Conservation (phyloP, 495 filamentous ascomycete species). For the Tuber brumale region DNA sequence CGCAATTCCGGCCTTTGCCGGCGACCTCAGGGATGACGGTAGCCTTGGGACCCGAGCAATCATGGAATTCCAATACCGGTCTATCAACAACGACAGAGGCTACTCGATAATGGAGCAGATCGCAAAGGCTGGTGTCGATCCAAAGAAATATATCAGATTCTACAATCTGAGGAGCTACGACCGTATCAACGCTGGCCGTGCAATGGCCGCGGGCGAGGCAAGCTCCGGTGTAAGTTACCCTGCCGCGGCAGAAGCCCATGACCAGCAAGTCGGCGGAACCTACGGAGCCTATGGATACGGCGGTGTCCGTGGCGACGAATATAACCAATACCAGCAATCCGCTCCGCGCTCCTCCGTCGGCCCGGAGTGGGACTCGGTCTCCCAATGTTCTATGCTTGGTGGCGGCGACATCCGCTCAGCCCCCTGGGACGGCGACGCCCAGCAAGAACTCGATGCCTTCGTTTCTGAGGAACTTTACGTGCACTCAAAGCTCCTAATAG, state of each 20-base stretch:
- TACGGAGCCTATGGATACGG: conserved; percentile 20
- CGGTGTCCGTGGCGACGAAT: conserved; percentile 38
- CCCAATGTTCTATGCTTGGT: conserved; percentile 75
- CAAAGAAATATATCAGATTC: conserved; percentile 79
- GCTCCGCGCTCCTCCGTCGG: conserved; percentile 48
- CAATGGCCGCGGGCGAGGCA: conserved; percentile 59
- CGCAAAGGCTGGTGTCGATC: conserved; percentile 62
- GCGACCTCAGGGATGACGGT: conserved; percentile 71
- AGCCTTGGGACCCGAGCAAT: conserved; percentile 83
- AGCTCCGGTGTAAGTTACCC: conserved; percentile 68
- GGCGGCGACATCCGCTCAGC: conserved; percentile 68
- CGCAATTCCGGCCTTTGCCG: conserved; percentile 82
- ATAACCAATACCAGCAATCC: conserved; percentile 60
- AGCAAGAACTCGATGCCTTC: conserved; percentile 76
- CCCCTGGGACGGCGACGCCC: conserved; percentile 69
- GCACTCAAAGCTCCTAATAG: conserved; percentile 88
- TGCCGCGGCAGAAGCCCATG: conserved; percentile 35
- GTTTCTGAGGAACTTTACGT: conserved; percentile 92
- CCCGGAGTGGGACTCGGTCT: conserved; percentile 65
- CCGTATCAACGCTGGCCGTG: conserved; percentile 66
- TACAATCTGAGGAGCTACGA: conserved; percentile 95
- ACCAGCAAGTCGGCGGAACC: conserved; percentile 35
- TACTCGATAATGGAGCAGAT: conserved; percentile 78
- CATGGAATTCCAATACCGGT: conserved; percentile 89
- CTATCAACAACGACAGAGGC: conserved; percentile 74